These are phyloP conservation scores for Lepidium campestre DNA, from an alignment of 441 rosid species.

Conservation along the genomic window DNA sequence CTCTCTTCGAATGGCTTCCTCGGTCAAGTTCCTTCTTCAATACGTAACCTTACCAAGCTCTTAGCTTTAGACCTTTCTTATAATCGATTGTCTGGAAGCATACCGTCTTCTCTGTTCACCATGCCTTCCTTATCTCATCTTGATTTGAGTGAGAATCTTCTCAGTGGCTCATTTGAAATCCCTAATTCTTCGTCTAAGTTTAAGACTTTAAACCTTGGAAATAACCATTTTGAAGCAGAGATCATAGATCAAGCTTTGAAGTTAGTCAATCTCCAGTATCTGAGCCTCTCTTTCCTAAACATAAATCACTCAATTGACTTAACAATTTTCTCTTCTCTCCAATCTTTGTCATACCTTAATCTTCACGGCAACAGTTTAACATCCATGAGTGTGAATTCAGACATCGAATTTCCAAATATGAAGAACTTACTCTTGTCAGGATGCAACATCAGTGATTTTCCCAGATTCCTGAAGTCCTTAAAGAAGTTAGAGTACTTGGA, in stretches of 20 bases:
- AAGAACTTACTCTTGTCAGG: background rate
- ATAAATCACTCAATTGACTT: background rate
- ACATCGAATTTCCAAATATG: background rate
- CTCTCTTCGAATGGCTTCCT: background rate
- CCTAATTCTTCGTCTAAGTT: background rate
- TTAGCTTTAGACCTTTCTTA: background rate
- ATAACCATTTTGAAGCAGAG: background rate
- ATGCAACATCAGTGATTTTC: background rate
- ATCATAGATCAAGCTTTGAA: slow-evolving; percentile 15
- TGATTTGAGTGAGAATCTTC: background rate
- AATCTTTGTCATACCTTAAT: too few relatives aligned
- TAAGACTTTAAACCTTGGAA: background rate
- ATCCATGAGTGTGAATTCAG: too few relatives aligned
- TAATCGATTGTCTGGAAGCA: background rate
- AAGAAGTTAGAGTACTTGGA: background rate
- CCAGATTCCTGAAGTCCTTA: background rate
- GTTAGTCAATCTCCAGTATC: background rate
- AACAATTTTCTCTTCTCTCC: too few relatives aligned
- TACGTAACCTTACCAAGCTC: slow-evolving; percentile 10
- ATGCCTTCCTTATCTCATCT: background rate
- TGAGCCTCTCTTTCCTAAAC: background rate
- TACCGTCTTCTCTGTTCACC: background rate
- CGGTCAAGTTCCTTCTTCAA: slow-evolving; percentile 6
- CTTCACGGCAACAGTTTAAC: too few relatives aligned
- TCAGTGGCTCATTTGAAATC: background rate